Conservation (phyloP, 2,329 filamentous ascomycete species). For the Paraconiothyrium sp. region DNA sequence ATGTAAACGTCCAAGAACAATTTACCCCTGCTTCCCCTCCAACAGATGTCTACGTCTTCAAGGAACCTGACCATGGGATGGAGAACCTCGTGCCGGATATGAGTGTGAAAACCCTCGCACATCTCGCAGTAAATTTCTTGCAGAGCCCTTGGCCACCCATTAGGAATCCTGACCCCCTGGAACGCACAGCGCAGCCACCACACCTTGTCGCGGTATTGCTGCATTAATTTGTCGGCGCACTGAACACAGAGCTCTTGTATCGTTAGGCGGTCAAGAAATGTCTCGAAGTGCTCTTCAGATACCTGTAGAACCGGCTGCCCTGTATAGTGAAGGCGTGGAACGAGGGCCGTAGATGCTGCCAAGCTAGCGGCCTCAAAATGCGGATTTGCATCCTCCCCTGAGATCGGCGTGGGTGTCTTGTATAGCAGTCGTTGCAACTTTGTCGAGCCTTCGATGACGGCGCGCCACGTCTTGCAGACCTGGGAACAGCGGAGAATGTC, state of each 20-base stretch:
- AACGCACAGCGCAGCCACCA: too few species aligned
- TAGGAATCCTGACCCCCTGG: too few species aligned
- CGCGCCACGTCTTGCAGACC: background rate
- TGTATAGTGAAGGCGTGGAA: too few species aligned
- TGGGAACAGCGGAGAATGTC: background rate
- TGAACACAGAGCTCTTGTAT: too few species aligned
- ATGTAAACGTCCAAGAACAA: too few species aligned
- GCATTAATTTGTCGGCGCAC: too few species aligned
- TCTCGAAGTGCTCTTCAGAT: too few species aligned
- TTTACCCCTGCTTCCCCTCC: background rate
- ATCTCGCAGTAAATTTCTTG: background rate
- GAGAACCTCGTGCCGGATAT: background rate
- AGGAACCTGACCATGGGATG: background rate
- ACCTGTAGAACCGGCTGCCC: too few species aligned
- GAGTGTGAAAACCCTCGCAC: background rate
- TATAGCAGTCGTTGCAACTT: background rate
- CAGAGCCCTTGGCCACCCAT: background rate
- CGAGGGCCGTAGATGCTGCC: too few species aligned
- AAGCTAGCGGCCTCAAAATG: background rate
- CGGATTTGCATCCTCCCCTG: background rate
- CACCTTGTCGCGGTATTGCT: too few species aligned
- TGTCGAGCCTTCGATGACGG: background rate
- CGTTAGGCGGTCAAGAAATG: too few species aligned
- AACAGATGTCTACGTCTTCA: background rate
- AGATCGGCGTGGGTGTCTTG: background rate